Evolutionary conservation across 306 rosid genomes (phyloP), one percentile per base, ranked within the genome.

Genomic region (Dalbergia cochinchinensis): DNA sequence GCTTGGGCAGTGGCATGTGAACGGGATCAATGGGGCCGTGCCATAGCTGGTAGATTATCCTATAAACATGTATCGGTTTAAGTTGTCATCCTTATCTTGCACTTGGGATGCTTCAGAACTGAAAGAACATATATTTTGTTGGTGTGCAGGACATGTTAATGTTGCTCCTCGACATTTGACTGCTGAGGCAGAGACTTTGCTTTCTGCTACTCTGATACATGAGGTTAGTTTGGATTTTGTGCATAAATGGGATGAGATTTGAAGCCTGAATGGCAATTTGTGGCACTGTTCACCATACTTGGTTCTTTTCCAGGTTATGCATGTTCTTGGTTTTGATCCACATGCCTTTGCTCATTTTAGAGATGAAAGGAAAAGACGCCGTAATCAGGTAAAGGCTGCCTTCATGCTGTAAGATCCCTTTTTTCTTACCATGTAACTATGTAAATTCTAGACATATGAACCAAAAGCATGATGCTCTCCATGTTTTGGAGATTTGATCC

Each of bases 1-100:
- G 98, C 99, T 26, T 96, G 98, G 99, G 99, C 98, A 37, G 99
- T 96, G 82, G 99, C 99, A 83, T 96, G 98, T 72, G 99, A 96
- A 83, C 93, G 99, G 33, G 99, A 96, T 87, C 99, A 96, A 79
- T 96, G 99, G 99, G 99, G 99, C 41, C 99, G 98, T 74, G 97
- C 98, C 63, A 90, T 96, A 82, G 99, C 99, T 65, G 99, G 99
- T 94, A 81, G 77, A 48, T 82, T 76, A 47, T 84, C 77, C 55
- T 57, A 63, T 71, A 55, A 82, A 9, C 79, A 9, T 55, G 31
- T 50, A 59, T 78, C 72, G 66, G 34, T 73, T 41, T 76, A 18
- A 55, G 45, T 78, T 41, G 1, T 20, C 19, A 19, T 83, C 78
- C 71, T 70, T 69, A 45, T 77, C 33, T 74, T 74, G 67, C 62